Percentiles rank a stretch among this genome's conserved stretches.
Conservation (phyloP, 2,329 filamentous ascomycete species). For the Fusarium phyllophilum region DNA sequence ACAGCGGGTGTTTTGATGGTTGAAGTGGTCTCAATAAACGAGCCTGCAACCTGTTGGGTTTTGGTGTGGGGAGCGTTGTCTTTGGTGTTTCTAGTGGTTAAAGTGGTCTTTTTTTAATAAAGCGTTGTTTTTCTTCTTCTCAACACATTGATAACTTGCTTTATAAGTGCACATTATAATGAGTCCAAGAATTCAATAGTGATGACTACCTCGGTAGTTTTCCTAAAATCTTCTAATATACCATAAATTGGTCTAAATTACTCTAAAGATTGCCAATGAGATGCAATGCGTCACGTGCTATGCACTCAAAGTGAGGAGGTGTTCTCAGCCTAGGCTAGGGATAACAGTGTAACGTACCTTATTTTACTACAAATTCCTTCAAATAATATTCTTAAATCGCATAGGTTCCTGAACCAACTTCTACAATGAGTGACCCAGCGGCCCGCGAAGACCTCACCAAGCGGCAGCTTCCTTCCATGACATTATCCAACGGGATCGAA, state of each 20-base stretch:
- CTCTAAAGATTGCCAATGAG: not conserved
- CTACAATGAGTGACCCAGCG: slow-evolving; percentile 3
- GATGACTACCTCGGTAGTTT: rapidly evolving
- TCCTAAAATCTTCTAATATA: not conserved
- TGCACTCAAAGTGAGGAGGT: not conserved
- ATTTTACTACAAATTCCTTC: not conserved
- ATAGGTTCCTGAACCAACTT: not conserved
- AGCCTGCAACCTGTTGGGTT: not conserved
- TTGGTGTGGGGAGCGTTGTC: not conserved
- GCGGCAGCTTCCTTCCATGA: slow-evolving; percentile 24
- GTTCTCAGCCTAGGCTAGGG: not conserved
- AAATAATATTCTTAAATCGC: not conserved
- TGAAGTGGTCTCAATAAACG: not conserved
- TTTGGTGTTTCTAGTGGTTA: not conserved
- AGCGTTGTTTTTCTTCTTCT: not conserved
- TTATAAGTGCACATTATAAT: not conserved
- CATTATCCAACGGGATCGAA: not conserved
- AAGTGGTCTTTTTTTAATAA: not conserved
- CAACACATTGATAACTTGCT: not conserved
- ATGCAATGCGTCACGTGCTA: not conserved
- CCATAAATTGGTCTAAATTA: not conserved
- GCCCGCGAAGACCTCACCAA: slow-evolving; percentile 13
- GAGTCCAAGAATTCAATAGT: not conserved
- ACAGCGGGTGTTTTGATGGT: not conserved
- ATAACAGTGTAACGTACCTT: not conserved